phyloP scores from a whole-genome alignment of 2,329 filamentous ascomycete genomes.

The Cladophialophora carrionii region DNA sequence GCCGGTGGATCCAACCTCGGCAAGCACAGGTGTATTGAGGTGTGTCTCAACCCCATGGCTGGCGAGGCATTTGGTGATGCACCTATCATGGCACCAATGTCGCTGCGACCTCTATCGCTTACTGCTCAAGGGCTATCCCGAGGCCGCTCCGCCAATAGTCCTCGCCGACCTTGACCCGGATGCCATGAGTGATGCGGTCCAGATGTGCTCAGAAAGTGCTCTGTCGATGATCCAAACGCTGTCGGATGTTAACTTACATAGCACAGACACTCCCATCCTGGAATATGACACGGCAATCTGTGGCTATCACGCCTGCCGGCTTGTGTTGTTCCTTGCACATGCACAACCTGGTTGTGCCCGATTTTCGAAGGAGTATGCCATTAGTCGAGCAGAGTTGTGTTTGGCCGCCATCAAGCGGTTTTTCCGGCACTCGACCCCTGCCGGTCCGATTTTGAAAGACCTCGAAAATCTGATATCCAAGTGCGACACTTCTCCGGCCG shows the following conservation, averaged over 20 bases:
- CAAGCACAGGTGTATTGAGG: background rate
- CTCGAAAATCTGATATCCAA: constrained; percentile 2
- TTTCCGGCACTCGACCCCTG: constrained; percentile 1
- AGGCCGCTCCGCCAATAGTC: constrained; percentile 6
- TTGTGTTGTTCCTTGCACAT: constrained; percentile 3
- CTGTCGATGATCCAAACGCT: background rate
- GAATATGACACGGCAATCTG: constrained; percentile 13
- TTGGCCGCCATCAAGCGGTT: constrained; percentile 9
- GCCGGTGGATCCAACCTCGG: background rate
- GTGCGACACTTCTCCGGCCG: background rate
- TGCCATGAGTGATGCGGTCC: background rate
- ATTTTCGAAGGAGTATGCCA: constrained; percentile 4
- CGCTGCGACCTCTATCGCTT: constrained; percentile 11
- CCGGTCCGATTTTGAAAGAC: constrained; percentile 6
- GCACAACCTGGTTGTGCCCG: background rate
- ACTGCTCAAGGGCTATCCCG: constrained; percentile 9
- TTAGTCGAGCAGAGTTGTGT: constrained; percentile 12
- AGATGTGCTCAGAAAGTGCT: background rate
- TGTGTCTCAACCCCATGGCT: constrained; percentile 11
- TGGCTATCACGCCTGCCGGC: constrained; percentile 8
- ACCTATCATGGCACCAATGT: constrained; percentile 15
- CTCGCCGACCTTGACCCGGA: background rate
- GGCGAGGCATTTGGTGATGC: constrained; percentile 11
- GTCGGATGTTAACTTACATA: background rate
- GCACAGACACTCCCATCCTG: background rate